phyloP scores from a whole-genome alignment of 306 rosid species.

The Prunus davidiana region DNA sequence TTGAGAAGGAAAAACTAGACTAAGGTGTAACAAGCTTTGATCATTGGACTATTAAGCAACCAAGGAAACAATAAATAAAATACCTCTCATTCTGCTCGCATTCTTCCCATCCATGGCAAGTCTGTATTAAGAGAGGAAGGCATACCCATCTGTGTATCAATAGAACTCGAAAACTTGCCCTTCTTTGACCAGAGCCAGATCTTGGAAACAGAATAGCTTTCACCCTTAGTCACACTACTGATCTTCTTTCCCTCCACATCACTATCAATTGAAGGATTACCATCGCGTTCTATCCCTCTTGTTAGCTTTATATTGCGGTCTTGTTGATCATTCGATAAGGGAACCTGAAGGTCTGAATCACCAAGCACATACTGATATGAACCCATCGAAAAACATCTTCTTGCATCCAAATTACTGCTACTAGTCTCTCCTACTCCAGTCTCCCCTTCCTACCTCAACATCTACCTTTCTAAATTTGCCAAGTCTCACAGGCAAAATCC shows the following conservation, averaged over 20 bases:
- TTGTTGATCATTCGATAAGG: slow-evolving; percentile 47
- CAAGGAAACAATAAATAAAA: slow-evolving; percentile 28
- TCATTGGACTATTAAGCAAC: slow-evolving; percentile 30
- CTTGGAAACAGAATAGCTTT: slow-evolving; percentile 92
- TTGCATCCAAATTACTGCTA: slow-evolving; percentile 91
- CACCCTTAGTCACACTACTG: slow-evolving; percentile 76
- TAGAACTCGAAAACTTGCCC: slow-evolving; percentile 58
- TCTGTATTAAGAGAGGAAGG: slow-evolving; percentile 63
- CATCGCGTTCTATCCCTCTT: slow-evolving; percentile 40
- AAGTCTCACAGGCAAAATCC: slow-evolving; percentile 77
- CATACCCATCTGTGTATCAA: slow-evolving; percentile 55
- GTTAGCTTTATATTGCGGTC: slow-evolving; percentile 25
- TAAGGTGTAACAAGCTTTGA: slow-evolving; percentile 29
- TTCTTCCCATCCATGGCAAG: slow-evolving; percentile 63
- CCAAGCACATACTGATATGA: slow-evolving; percentile 88
- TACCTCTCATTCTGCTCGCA: slow-evolving; percentile 56
- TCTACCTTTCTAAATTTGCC: slow-evolving; percentile 72
- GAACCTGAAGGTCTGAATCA: slow-evolving; percentile 61
- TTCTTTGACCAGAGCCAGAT: slow-evolving; percentile 97
- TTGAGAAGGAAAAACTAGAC: slow-evolving; percentile 18
- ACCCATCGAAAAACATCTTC: slow-evolving; percentile 96
- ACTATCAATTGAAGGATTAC: slow-evolving; percentile 40
- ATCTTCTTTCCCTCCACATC: slow-evolving; percentile 83
- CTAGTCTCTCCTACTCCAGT: slow-evolving; percentile 75
- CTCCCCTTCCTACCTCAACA: slow-evolving; percentile 47